Base-by-base conservation (phyloP, 495 filamentous ascomycete species). In the Chaetomium tenue region DNA sequence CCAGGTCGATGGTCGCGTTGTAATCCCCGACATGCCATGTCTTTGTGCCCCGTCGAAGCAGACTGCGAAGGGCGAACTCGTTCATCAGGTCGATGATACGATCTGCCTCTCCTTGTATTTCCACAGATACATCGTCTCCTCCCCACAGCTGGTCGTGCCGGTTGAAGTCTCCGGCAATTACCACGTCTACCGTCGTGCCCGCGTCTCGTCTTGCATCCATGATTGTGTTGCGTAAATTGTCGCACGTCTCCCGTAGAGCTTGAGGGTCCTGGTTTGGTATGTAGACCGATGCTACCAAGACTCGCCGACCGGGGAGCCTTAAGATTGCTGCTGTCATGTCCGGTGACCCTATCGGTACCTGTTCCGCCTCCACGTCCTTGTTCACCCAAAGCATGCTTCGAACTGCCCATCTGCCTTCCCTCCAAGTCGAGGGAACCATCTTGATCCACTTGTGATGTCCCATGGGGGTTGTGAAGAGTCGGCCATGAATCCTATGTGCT, bases 241-340 rank as follows among this genome's bases (percentile, higher is more conserved):
- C 18, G 42, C 26, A 59, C 5, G 15, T 15, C 4, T 22, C 18
- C 22, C n/a, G 0, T 37, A 60, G 42, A 0, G 44, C 44, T 11
- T 50, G 18, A 25, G 26, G 12, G 59, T 61, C 58, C 50, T 51
- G 3, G 25, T 50, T 56, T 39, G 25, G 22, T 56, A 65, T 50
- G 50, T 65, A 65, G 25, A 65, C 63, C 3, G 61, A 63, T 37
- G 56, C 52, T 25, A 63, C 51, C 26, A 63, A 30, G 16, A 63
- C 39, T 39, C 11, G 11, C 52, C 52, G 52, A 20, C 22, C 51
- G n/a, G 48, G 60, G 51, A 63, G 60, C n/a, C 60, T 23, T 23
- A 57, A 18, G 33, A 42, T 25, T 1, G 54, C 54, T 57, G 11
- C 54, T 13, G 37, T 57, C n/a, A 57, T 42, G 37, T 57, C 54